These are phyloP conservation scores for Fraxinus platypoda DNA, from an alignment of 305 asterid genomes.

Conservation along the genomic window DNA sequence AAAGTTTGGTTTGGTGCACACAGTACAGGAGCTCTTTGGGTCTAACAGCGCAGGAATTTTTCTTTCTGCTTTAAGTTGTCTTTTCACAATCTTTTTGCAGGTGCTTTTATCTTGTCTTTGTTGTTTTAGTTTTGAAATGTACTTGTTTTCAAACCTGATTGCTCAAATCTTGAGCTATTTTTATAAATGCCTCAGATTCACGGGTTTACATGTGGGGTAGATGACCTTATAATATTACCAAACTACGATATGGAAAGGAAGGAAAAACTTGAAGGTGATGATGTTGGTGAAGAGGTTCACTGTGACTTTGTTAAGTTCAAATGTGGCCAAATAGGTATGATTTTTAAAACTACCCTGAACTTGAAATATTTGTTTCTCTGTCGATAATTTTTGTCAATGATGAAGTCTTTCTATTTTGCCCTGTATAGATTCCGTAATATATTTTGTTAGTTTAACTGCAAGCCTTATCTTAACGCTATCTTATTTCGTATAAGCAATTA, in stretches of 20 bases:
- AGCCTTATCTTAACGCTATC: background rate
- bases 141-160: constrained; percentile 19
- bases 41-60: constrained; percentile 82
- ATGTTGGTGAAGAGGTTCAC: constrained; percentile 96
- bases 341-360: constrained; percentile 7
- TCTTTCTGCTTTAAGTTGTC: constrained; percentile 87
- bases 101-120: constrained; percentile 37
- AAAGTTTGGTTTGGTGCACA: constrained; percentile 91
- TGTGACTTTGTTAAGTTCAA: constrained; percentile 79
- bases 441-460: constrained; percentile 8
- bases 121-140: constrained; percentile 10
- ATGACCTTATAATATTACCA: constrained; percentile 89
- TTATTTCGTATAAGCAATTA: background rate
- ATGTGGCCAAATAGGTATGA: constrained; percentile 81
- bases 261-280: constrained; percentile 88
- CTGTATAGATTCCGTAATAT: background rate
- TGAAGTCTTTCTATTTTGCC: background rate
- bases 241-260: constrained; percentile 68
- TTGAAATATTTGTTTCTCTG: constrained; percentile 6
- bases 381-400: background rate
- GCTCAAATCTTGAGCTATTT: constrained; percentile 13
- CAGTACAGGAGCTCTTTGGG: constrained; percentile 95
- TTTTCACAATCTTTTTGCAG: constrained; percentile 90
- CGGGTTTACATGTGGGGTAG: constrained; percentile 97
- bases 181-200: constrained; percentile 50